These are phyloP conservation scores for Ganoderma multipileum DNA, from an alignment of 1,284 basidiomycete genomes.

Conservation along the genomic window DNA sequence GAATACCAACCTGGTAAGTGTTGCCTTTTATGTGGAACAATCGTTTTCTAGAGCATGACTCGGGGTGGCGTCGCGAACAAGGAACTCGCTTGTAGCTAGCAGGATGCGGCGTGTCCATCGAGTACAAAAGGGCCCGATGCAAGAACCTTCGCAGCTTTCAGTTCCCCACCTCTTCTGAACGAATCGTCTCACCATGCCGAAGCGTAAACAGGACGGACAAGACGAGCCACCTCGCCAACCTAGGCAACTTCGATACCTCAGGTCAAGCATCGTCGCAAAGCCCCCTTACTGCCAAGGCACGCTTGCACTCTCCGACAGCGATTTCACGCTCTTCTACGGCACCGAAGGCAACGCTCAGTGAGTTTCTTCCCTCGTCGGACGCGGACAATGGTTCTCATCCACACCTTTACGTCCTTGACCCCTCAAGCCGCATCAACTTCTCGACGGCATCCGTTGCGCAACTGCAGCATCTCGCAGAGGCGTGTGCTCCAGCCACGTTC, in stretches of 20 bases:
- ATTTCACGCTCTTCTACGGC: conserved; percentile 29
- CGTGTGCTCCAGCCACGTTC: conserved; percentile 35
- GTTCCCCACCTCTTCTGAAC: not conserved
- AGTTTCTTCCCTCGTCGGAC: not conserved
- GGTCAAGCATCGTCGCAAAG: conserved; percentile 2
- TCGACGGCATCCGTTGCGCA: conserved; percentile 8
- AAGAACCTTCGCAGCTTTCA: not conserved
- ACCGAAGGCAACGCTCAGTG: conserved; percentile 18
- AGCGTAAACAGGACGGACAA: not conserved
- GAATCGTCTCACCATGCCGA: not conserved
- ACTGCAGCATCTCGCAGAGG: conserved; percentile 25
- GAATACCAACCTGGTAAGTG: too few species aligned
- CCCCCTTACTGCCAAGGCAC: conserved; percentile 29
- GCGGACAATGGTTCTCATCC: not conserved
- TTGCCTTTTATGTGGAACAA: not conserved
- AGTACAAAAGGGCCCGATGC: not conserved
- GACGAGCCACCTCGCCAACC: not conserved
- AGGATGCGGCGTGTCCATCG: not conserved
- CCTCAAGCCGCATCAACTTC: conserved; percentile 15
- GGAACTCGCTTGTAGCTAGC: too few species aligned
- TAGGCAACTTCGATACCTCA: not conserved
- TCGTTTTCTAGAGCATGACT: not conserved
- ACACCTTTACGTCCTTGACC: too few species aligned
- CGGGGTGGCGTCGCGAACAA: not conserved
- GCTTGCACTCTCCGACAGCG: conserved; percentile 5